Conservation (phyloP, 306 rosid species). For the Pyrus betulifolia region DNA sequence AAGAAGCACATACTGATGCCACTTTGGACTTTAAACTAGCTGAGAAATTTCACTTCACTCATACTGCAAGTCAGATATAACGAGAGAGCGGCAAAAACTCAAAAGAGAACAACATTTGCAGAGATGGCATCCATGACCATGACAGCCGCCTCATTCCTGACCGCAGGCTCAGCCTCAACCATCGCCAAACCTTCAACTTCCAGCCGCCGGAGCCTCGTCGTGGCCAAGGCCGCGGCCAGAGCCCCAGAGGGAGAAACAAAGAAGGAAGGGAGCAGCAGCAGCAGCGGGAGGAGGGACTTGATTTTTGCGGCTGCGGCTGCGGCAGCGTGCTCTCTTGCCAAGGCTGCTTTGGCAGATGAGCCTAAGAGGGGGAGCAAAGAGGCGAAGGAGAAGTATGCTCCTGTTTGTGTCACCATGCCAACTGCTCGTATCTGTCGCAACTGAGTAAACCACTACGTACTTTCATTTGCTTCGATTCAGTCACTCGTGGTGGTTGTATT, state of each 20-base stretch:
- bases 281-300: slow-evolving; percentile 49
- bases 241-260: slow-evolving; percentile 13
- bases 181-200: slow-evolving; percentile 11
- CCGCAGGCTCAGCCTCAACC: slow-evolving; percentile 12
- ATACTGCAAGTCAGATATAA: neutral
- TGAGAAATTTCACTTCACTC: neutral
- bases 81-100: neutral
- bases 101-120: neutral
- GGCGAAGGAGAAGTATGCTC: slow-evolving; percentile 53
- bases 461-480: neutral
- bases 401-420: slow-evolving; percentile 53
- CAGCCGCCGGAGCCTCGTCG: slow-evolving; percentile 17
- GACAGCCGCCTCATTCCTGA: slow-evolving; percentile 37
- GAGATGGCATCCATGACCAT: slow-evolving; percentile 52
- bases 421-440: slow-evolving; percentile 62
- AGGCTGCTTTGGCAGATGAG: slow-evolving; percentile 49
- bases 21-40: slow-evolving; percentile 7
- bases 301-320: slow-evolving; percentile 39
- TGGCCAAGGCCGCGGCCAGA: slow-evolving; percentile 38
- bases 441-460: slow-evolving; percentile 5
- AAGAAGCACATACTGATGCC: neutral
- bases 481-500: slow-evolving; percentile 4
- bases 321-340: slow-evolving; percentile 39
- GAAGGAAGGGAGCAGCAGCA: slow-evolving; percentile 12
- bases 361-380: slow-evolving; percentile 37